Evolutionary conservation across 2,329 filamentous ascomycete genomes (phyloP).

Genomic region (Xylariaceae sp.): DNA sequence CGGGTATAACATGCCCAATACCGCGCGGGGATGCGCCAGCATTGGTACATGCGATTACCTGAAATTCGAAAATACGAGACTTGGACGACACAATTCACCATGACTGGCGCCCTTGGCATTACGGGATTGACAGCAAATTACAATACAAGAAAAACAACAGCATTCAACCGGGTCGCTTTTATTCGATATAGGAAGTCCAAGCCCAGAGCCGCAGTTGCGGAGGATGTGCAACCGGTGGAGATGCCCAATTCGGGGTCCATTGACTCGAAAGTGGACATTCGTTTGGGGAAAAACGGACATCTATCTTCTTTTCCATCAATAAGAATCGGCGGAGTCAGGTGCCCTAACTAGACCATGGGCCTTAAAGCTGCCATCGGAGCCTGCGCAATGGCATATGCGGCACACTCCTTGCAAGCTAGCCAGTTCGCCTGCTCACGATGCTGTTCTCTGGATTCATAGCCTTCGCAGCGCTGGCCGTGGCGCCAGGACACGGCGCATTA

Average conservation of each 20-base stretch:
- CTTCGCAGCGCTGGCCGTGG: constrained; percentile 20
- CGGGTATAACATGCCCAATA: no score
- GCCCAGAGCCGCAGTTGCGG: constrained; percentile 5
- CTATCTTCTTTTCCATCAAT: constrained; percentile 20
- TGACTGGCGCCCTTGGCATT: background rate
- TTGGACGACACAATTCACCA: no score
- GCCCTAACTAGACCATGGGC: background rate
- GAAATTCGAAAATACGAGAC: background rate
- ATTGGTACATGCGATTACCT: background rate
- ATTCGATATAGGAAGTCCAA: background rate
- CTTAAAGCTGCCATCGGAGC: constrained; percentile 3
- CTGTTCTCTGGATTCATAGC: constrained; percentile 20
- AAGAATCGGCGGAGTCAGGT: background rate
- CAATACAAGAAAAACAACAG: background rate
- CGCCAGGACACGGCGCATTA: constrained; percentile 41
- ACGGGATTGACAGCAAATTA: background rate
- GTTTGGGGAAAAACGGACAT: constrained; percentile 10
- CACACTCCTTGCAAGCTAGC: background rate
- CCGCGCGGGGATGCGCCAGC: no score
- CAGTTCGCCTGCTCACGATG: constrained; percentile 19
- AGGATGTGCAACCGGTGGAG: constrained; percentile 9
- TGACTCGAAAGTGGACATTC: background rate
- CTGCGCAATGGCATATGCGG: background rate
- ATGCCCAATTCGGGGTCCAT: constrained; percentile 4
- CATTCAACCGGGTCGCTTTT: background rate